Conservation (phyloP, 2,329 filamentous ascomycete species). For the Trichothecium sympodiale region DNA sequence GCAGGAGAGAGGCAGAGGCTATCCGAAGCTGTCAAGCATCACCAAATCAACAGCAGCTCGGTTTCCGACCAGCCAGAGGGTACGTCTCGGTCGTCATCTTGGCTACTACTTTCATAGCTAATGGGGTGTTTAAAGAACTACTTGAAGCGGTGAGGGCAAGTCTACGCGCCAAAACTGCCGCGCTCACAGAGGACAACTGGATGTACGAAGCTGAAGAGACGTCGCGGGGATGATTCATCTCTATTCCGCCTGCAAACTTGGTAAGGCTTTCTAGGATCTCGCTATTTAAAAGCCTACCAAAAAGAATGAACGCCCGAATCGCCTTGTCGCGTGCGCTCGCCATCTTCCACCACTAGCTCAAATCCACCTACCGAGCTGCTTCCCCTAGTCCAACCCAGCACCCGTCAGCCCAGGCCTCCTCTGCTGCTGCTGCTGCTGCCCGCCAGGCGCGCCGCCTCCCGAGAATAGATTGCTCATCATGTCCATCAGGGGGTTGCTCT, state of each 20-base stretch:
- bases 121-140: no score
- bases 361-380: conserved; percentile 1
- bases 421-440: conserved; percentile 17
- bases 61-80: conserved; percentile 55
- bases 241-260: no score
- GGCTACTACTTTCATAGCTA: no score
- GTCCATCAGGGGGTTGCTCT: conserved; percentile 88
- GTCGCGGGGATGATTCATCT: conserved; percentile 20
- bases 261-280: no score
- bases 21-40: conserved; percentile 49
- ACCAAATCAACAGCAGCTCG: conserved; percentile 42
- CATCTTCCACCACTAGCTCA: no score
- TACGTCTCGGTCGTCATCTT: no score
- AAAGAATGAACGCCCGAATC: conserved; percentile 5
- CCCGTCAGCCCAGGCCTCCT: conserved; percentile 33
- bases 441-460: conserved; percentile 43
- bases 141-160: conserved; percentile 59
- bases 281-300: conserved; percentile 9
- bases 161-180: conserved; percentile 59
- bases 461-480: conserved; percentile 97
- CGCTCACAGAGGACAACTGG: conserved; percentile 76
- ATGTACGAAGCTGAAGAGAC: conserved; percentile 70
- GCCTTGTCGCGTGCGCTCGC: no score
- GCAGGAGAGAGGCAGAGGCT: conserved; percentile 49
- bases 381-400: conserved; percentile 46